Conservation (phyloP, 225 moss, liverwort and hornwort genomes). For the Rhytidiadelphus loreus region DNA sequence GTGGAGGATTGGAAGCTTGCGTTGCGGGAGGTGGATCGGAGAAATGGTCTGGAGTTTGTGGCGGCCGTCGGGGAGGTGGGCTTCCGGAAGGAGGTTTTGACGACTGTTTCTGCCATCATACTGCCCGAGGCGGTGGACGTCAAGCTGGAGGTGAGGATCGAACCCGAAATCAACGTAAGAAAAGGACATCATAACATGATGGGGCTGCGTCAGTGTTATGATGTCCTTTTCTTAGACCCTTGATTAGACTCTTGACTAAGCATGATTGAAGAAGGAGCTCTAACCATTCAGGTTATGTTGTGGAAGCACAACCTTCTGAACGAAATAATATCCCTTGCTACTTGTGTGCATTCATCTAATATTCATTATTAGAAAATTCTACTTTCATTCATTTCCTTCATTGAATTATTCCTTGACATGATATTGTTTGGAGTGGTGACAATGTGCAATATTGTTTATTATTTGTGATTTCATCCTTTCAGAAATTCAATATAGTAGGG, state of each 20-base stretch:
- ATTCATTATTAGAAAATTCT: no score
- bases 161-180: neutral
- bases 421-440: no score
- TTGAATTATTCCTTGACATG: no score
- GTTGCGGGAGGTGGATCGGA: neutral
- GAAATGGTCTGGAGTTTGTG: neutral
- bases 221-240: no score
- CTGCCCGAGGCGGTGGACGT: neutral
- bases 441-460: no score
- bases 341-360: neutral
- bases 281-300: neutral
- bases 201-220: neutral
- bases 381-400: no score
- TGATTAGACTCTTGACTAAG: no score
- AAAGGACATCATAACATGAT: no score
- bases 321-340: neutral
- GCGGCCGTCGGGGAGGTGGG: neutral
- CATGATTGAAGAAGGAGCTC: neutral
- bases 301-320: neutral
- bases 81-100: neutral
- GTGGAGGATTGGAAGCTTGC: neutral
- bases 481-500: no score
- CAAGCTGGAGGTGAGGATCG: neutral
- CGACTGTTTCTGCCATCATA: neutral
- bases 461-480: no score